phyloP scores from a whole-genome alignment of 2,329 filamentous ascomycete species.

The Aspergillus felis region DNA sequence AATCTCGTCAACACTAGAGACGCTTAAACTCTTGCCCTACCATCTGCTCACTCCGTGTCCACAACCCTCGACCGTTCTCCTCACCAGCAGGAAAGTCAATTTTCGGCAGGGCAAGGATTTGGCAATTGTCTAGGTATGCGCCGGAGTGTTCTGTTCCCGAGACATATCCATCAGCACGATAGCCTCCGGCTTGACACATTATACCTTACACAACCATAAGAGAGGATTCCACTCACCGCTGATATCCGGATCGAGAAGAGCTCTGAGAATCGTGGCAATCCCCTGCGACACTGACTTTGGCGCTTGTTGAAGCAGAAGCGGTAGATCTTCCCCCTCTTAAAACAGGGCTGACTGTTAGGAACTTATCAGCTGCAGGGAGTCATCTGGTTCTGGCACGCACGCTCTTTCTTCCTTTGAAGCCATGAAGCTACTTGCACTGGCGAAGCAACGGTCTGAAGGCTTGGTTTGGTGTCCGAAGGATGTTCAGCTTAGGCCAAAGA shows the following conservation, averaged over 20 bases:
- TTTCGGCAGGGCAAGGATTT: constrained; percentile 15
- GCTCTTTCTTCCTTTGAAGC: constrained; percentile 21
- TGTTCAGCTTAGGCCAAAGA: background rate
- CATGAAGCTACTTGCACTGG: constrained; percentile 19
- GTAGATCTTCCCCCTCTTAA: constrained; percentile 17
- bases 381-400: constrained; percentile 6
- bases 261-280: constrained; percentile 19
- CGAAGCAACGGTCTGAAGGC: constrained; percentile 18
- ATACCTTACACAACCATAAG: background rate
- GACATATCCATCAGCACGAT: background rate
- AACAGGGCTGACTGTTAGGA: background rate
- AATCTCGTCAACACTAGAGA: background rate
- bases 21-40: constrained; percentile 22
- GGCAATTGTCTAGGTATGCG: constrained; percentile 21
- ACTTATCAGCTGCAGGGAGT: background rate
- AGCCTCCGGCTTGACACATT: background rate
- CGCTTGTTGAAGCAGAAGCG: constrained; percentile 20
- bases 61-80: constrained; percentile 25
- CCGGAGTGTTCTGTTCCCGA: constrained; percentile 16
- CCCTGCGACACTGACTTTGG: constrained; percentile 21
- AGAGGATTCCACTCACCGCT: constrained; percentile 14
- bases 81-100: constrained; percentile 25
- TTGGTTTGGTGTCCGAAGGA: constrained; percentile 18
- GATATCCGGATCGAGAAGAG: constrained; percentile 21
- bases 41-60: constrained; percentile 29